Conservation (phyloP, 768 basidiomycete species). For the Calocybe indica region DNA sequence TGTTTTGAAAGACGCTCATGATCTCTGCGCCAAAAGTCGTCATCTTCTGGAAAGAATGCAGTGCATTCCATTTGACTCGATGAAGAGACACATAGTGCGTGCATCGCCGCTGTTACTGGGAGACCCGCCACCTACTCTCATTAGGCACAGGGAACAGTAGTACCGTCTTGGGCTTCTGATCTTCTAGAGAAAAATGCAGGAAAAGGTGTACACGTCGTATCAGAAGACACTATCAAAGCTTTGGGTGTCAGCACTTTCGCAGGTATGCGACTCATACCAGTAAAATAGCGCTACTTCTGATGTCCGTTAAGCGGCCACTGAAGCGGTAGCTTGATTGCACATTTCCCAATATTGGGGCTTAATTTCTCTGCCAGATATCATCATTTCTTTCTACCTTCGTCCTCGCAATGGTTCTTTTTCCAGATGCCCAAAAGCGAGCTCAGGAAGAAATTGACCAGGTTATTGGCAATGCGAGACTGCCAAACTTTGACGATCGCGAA, state of each 20-base stretch:
- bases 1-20: constrained; percentile 2
- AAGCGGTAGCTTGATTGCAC: background rate
- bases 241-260: constrained; percentile 6
- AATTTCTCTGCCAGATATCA: constrained; percentile 8
- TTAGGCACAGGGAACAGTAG: constrained; percentile 3
- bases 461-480: constrained; percentile 17
- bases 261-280: background rate
- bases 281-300: background rate
- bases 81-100: constrained; percentile 4
- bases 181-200: constrained; percentile 3
- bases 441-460: constrained; percentile 23
- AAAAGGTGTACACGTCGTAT: constrained; percentile 3
- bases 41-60: background rate
- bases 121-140: background rate
- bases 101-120: background rate
- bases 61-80: constrained; percentile 2
- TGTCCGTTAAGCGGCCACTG: constrained; percentile 1
- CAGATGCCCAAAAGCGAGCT: constrained; percentile 16
- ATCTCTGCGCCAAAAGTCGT: constrained; percentile 4
- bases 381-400: constrained; percentile 16
- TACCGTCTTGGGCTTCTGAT: constrained; percentile 6
- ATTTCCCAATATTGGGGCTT: too few relatives aligned
- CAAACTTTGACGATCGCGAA: constrained; percentile 14
- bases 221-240: constrained; percentile 5
- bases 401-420: constrained; percentile 20